Base-by-base conservation (phyloP, 495 filamentous ascomycete genomes). In the Saxispiralis lemnorum region DNA sequence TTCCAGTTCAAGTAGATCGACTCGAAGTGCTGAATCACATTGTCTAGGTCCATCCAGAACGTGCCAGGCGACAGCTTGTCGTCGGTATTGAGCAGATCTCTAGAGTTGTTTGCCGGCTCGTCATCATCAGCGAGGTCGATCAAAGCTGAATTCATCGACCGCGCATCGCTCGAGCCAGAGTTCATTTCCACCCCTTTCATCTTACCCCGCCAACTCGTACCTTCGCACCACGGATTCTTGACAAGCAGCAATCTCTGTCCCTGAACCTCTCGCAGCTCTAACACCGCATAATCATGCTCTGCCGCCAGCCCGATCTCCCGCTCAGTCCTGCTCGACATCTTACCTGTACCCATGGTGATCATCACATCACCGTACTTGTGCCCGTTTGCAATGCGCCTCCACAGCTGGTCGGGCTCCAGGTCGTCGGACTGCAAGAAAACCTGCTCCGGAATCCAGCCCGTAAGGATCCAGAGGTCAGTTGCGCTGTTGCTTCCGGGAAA, bases 401-500 rank as follows among this genome's bases (percentile, higher is more conserved):
- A 97, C 1, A 88, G 67, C 30, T 75, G 68, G 28, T 76, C 67
- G 2, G 73, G 68, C n/a, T 79, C 77, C 3, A 84, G 54, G 38
- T 93, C 84, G 45, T 88, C 79, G 35, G 70, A 56, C 42, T 93
- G 86, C 3, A 96, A 64, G 53, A 92, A 93, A 2, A 96, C 62
- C 53, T 99, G 89, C 59, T 99, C 87, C 0, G 89, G 89, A 44
- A 99, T 83, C 89, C 89, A 99, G 21, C 88, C 87, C 1, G 81
- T 92, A 38, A 99, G 59, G 11, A 87, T 76, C 66, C 83, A 83
- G 2, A 99, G 62, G 57, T 99, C 89, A 6, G 87, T 94, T 1
- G 82, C 86, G 2, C 87, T 95, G 56, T 99, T 95, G 53, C 88
- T 95, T n/a, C 89, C 89, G 1, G 89, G 89, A 51, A 99, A 96